These are phyloP conservation scores for Fusarium setosum DNA, from an alignment of 2,329 filamentous ascomycete species.

Conservation along the genomic window DNA sequence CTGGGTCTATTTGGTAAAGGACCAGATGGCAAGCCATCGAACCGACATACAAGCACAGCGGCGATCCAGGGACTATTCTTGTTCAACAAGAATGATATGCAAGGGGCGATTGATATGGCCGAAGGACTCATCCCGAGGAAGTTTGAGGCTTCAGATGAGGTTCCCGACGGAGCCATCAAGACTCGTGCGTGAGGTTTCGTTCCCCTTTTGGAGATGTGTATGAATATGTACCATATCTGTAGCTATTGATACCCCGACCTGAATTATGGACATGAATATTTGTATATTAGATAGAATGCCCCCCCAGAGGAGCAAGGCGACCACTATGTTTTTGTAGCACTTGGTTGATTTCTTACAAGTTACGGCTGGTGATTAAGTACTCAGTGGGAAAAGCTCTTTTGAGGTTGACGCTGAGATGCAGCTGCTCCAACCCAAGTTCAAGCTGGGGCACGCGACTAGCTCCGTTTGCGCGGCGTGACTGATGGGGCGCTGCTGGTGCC, in stretches of 20 bases:
- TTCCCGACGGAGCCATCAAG: slow-evolving; percentile 54
- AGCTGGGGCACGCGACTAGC: slow-evolving; percentile 2
- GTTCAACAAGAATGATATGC: slow-evolving; percentile 92
- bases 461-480: slow-evolving; percentile 8
- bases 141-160: slow-evolving; percentile 60
- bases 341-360: background rate
- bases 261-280: slow-evolving; percentile 8
- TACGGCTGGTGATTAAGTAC: background rate
- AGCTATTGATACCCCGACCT: slow-evolving; percentile 30
- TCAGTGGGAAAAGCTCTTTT: background rate
- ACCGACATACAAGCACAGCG: slow-evolving; percentile 80
- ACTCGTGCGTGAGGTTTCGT: slow-evolving; percentile 48
- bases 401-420: background rate
- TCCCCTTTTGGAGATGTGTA: slow-evolving; percentile 13
- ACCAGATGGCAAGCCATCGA: slow-evolving; percentile 57
- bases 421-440: slow-evolving; percentile 3
- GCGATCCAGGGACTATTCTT: slow-evolving; percentile 94
- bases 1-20: slow-evolving; percentile 76
- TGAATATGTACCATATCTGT: slow-evolving; percentile 25
- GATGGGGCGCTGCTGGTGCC: slow-evolving; percentile 31
- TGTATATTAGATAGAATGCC: slow-evolving; percentile 13
- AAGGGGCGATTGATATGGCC: slow-evolving; percentile 86
- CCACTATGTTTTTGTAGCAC: too few relatives aligned
- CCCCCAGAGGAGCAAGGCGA: background rate
- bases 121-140: slow-evolving; percentile 71